phyloP scores from a whole-genome alignment of 495 filamentous ascomycete species.

The Mytilinidion resinicola region DNA sequence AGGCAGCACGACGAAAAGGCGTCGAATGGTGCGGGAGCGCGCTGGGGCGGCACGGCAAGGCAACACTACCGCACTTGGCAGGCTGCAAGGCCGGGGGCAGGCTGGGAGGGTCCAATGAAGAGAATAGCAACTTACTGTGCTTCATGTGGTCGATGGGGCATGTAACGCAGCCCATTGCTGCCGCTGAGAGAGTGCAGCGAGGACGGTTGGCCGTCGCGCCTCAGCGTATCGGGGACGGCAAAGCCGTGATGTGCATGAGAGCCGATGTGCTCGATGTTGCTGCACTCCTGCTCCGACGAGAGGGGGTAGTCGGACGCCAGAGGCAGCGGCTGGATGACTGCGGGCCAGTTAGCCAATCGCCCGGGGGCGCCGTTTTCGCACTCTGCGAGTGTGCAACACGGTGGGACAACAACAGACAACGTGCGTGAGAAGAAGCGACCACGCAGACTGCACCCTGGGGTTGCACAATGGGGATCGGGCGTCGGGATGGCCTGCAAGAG shows the following conservation, averaged over 20 bases:
- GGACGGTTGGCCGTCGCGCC: constrained; percentile 27
- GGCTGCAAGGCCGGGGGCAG: constrained; percentile 5
- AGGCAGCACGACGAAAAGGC: constrained; percentile 28
- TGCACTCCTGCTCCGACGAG: constrained; percentile 32
- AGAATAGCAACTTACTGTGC: constrained; percentile 28
- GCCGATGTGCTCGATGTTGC: constrained; percentile 26
- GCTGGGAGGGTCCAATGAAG: constrained; percentile 25
- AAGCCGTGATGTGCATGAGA: constrained; percentile 33
- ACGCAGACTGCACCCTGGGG: constrained; percentile 19
- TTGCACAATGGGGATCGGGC: constrained; percentile 28
- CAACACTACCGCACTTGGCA: constrained; percentile 23
- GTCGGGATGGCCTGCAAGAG: constrained; percentile 24
- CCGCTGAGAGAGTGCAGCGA: constrained; percentile 16
- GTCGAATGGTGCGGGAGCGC: constrained; percentile 17
- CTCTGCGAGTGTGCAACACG: constrained; percentile 12
- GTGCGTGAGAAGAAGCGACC: constrained; percentile 11
- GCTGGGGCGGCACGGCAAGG: constrained; percentile 25
- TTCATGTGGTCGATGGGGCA: constrained; percentile 26
- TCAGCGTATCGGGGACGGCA: constrained; percentile 29
- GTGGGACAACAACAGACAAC: constrained; percentile 30
- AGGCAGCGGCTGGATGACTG: constrained; percentile 30
- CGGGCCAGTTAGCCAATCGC: constrained; percentile 29
- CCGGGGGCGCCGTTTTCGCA: constrained; percentile 13
- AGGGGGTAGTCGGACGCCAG: constrained; percentile 32
- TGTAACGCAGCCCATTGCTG: constrained; percentile 24